phyloP scores from a whole-genome alignment of 2,329 filamentous ascomycete species.

The Clonostachys chloroleuca region DNA sequence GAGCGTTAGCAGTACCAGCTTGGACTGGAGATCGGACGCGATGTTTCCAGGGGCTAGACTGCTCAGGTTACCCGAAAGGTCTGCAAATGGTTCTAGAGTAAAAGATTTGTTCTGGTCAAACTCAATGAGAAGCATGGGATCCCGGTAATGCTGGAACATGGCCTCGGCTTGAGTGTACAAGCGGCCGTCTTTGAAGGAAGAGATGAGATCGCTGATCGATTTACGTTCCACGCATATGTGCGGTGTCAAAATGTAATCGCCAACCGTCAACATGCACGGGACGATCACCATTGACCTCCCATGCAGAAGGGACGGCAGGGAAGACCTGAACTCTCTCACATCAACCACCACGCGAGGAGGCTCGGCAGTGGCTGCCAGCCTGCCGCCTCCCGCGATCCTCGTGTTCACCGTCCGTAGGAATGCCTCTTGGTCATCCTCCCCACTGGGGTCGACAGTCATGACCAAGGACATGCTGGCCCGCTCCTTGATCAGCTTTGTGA shows the following conservation, averaged over 20 bases:
- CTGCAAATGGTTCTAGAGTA: slow-evolving; percentile 79
- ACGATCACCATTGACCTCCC: slow-evolving; percentile 84
- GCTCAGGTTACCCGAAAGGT: slow-evolving; percentile 56
- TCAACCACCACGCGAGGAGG: slow-evolving; percentile 92
- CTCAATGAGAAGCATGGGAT: slow-evolving; percentile 88
- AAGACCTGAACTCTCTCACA: slow-evolving; percentile 92
- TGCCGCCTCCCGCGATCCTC: slow-evolving; percentile 88
- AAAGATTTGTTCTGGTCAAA: slow-evolving; percentile 98
- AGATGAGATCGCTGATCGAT: slow-evolving; percentile 84
- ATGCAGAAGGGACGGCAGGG: slow-evolving; percentile 85
- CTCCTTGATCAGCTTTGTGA: slow-evolving; percentile 92
- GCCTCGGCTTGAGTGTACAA: slow-evolving; percentile 89
- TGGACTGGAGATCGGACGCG: slow-evolving; percentile 77
- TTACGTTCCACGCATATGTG: slow-evolving; percentile 93
- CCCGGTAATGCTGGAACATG: slow-evolving; percentile 92
- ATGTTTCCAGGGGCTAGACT: slow-evolving; percentile 56
- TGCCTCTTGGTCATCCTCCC: slow-evolving; percentile 80
- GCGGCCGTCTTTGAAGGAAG: slow-evolving; percentile 85
- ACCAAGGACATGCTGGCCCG: slow-evolving; percentile 90
- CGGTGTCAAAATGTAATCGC: slow-evolving; percentile 91
- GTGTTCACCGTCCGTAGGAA: slow-evolving; percentile 97
- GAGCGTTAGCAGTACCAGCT: slow-evolving; percentile 86
- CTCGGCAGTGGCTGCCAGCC: slow-evolving; percentile 75
- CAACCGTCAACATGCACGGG: slow-evolving; percentile 93
- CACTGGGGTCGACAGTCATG: slow-evolving; percentile 67